Evolutionary conservation across 1,139 yeast genomes (phyloP).

Genomic region (Yamadazyma friedrichii): DNA sequence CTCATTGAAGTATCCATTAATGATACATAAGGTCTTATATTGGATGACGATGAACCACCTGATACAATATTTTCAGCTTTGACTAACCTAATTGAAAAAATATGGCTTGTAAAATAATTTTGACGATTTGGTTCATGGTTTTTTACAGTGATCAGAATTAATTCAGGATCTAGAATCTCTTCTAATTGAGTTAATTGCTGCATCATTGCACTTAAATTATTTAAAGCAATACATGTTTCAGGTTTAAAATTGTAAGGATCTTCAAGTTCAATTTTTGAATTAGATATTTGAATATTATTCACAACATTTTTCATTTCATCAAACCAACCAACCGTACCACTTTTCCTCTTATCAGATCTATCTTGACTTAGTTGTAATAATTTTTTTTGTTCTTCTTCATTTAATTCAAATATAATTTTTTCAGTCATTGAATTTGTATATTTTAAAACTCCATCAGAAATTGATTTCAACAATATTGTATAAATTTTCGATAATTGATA

Average conservation of each 20-base stretch:
- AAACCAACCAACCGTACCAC: slow-evolving; percentile 32
- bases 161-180: slow-evolving; percentile 59
- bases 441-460: slow-evolving; percentile 57
- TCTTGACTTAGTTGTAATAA: slow-evolving; percentile 22
- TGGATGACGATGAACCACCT: slow-evolving; percentile 30
- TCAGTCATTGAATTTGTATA: slow-evolving; percentile 52
- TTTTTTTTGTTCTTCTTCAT: slow-evolving; percentile 34
- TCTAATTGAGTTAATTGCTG: slow-evolving; percentile 60
- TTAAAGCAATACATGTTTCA: slow-evolving; percentile 72
- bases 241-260: slow-evolving; percentile 61
- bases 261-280: slow-evolving; percentile 37
- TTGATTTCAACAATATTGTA: slow-evolving; percentile 57
- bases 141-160: slow-evolving; percentile 48
- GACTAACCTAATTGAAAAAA: slow-evolving; percentile 65
- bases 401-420: slow-evolving; percentile 49
- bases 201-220: slow-evolving; percentile 65
- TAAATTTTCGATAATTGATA: slow-evolving; percentile 59
- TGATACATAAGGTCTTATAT: slow-evolving; percentile 68
- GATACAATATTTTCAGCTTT: slow-evolving; percentile 71
- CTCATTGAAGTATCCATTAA: slow-evolving; percentile 60
- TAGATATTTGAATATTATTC: slow-evolving; percentile 36
- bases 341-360: slow-evolving; percentile 23
- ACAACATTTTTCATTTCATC: slow-evolving; percentile 49
- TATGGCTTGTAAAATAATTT: slow-evolving; percentile 44
- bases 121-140: slow-evolving; percentile 30